Base-by-base conservation (phyloP, 805 yeast species). In the Zygotorulaspora chibaensis region DNA sequence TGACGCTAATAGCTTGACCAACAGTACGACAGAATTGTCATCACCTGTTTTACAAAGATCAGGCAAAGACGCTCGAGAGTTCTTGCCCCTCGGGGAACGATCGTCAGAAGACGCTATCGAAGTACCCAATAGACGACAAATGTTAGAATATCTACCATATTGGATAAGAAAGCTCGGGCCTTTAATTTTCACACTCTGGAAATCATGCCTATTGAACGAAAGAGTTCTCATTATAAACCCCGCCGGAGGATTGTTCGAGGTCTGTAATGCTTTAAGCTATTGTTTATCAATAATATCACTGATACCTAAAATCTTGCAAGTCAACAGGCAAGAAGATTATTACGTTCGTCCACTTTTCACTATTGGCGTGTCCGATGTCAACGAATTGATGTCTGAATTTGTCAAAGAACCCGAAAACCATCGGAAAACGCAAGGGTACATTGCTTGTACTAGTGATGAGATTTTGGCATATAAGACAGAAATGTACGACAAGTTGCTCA, bases 371-470 rank as follows among this genome's bases (percentile, higher is more conserved):
- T 49, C 53, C 17, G 59, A 58, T 38, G 51, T 51, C 16, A 55
- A 50, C 17, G 43, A 31, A 23, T 39, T 58, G 41, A 48, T 53
- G 4, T 44, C 52, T 23, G 55, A 55, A 23, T 38, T 57, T 10
- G 48, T 50, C 8, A 13, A 30, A 35, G 41, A 46, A 9, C 36
- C 28, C 11, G 33, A 27, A 16, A 46, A 48, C 31, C 42, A 49
- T 2, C 41, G 34, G 15, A 40, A 35, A 17, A 23, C 45, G 15
- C 26, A 38, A 8, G 58, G 63, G 3, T 61, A 49, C 42, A 49
- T 64, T 17, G 68, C 66, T 12, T 62, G 62, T 17, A 62, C 68
- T 4, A 61, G 62, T 38, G 68, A 64, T 42, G 64, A 58, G 34
- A 56, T 64, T 27, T 39, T 64, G 27, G 26, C 52, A 7, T 51